phyloP scores from a whole-genome alignment of 441 rosid genomes.

The Viola pubescens region DNA sequence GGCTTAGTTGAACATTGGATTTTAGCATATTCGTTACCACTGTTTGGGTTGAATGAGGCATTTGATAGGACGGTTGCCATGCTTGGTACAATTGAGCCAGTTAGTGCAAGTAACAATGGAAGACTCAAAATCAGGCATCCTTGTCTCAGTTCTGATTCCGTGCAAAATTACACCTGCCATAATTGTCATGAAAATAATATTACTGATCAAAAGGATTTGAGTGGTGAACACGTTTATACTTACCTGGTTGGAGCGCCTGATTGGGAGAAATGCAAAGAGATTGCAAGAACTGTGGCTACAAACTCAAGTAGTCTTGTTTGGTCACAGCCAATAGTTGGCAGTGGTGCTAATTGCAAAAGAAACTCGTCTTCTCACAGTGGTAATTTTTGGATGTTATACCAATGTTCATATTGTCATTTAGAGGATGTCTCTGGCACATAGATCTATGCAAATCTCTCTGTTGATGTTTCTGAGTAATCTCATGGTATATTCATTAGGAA shows the following conservation, averaged over 20 bases:
- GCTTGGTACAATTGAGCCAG: conserved; percentile 23
- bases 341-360: conserved; percentile 22
- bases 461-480: too few species aligned
- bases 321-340: conserved; percentile 13
- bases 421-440: too few species aligned
- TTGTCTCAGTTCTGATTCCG: conserved; percentile 35
- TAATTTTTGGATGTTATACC: too few species aligned
- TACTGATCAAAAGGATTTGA: conserved; percentile 12
- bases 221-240: conserved; percentile 9
- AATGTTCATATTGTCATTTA: too few species aligned
- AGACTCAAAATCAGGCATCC: conserved; percentile 36
- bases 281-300: conserved; percentile 42
- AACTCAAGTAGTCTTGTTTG: conserved; percentile 31
- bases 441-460: too few species aligned
- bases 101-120: conserved; percentile 14
- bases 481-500: too few species aligned
- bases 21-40: conserved; percentile 39
- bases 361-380: too few species aligned
- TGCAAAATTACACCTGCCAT: conserved; percentile 38
- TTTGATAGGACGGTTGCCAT: conserved; percentile 48
- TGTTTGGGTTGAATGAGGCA: conserved; percentile 50
- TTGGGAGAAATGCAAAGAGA: conserved; percentile 42
- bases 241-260: conserved; percentile 41
- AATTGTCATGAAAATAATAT: conserved; percentile 19
- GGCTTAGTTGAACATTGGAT: conserved; percentile 28